A percentile compares a stretch with the other conserved stretches of the same genome.
phyloP scores from a whole-genome alignment of 2,329 filamentous ascomycete species.

The Calonectria naviculata region DNA sequence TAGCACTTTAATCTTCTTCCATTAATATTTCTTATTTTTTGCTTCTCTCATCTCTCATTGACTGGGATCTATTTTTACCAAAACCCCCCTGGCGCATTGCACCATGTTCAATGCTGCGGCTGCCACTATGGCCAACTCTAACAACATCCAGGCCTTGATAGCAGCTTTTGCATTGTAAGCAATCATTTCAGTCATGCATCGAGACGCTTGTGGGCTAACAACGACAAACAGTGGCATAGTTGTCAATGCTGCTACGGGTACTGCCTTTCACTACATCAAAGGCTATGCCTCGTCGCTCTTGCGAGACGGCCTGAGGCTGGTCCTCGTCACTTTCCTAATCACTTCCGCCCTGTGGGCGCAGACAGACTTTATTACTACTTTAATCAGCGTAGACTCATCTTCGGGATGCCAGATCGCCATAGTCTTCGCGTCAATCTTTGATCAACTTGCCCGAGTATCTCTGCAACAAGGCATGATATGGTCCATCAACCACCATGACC shows the following conservation, averaged over 20 bases:
- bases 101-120: neutral
- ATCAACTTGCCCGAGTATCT: slow-evolving; percentile 65
- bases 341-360: slow-evolving; percentile 65
- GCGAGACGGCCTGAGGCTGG: slow-evolving; percentile 72
- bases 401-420: slow-evolving; percentile 63
- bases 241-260: slow-evolving; percentile 61
- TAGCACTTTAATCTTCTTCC: slow-evolving; percentile 37
- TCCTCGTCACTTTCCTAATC: slow-evolving; percentile 66
- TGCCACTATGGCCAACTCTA: slow-evolving; percentile 57
- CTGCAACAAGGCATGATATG: slow-evolving; percentile 67
- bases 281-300: slow-evolving; percentile 61
- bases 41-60: slow-evolving; percentile 42
- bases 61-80: slow-evolving; percentile 24
- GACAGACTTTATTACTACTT: slow-evolving; percentile 60
- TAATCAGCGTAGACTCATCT: slow-evolving; percentile 55
- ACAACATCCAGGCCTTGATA: slow-evolving; percentile 59
- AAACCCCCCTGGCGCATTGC: neutral
- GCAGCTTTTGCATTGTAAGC: slow-evolving; percentile 67
- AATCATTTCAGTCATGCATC: neutral
- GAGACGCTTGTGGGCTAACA: slow-evolving; percentile 38
- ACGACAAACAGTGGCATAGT: slow-evolving; percentile 58
- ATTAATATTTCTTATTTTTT: slow-evolving; percentile 42
- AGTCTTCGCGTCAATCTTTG: slow-evolving; percentile 64
- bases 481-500: slow-evolving; percentile 55
- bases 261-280: slow-evolving; percentile 58